Evolutionary conservation across 2,329 filamentous ascomycete genomes (phyloP), one percentile per base, ranked within the genome.

Genomic region (Sarocladium brachiariae): DNA sequence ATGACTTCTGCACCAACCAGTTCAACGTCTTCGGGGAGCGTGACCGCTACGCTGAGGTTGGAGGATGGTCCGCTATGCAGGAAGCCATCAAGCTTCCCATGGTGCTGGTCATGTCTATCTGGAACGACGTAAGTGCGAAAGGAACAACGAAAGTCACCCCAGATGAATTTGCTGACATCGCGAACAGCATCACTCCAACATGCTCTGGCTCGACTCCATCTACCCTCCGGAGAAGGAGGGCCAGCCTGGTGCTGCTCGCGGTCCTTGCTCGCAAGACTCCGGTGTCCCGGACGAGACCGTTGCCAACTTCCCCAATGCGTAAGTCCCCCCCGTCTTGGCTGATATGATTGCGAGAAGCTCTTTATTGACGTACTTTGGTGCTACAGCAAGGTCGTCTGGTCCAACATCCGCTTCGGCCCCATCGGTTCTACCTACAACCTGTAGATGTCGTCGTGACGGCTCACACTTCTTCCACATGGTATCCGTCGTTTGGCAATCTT

Each of bases 131-230:
- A 53, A 54, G 61, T 59, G n/a, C 33, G 25, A 5, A 10, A 3
- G 16, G 1, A 7, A 4, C 19, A 2, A 9, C 16, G 14, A 21
- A 31, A 10, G 35, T 34, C 16, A 31, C 10, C 4, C 14, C 25
- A 31, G 10, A 27, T 2, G 21, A 16, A 39, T 19, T 25, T n/a
- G 50, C 46, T 53, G 39, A 51, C 43, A 23, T 9, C 2, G 2
- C 14, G 33, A 38, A 16, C 25, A 53, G 55, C 76, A 84, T 64
- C 66, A 74, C 51, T 69, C 76, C 59, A 74, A 82, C 67, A 86
- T 87, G 81, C 75, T 83, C 58, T 87, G 83, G 84, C 76, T 87
- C 57, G 83, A 87, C 70, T 76, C 74, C 54, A 73, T 67, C 61
- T 83, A 76, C 69, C 81, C 81, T 24, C 55, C 53, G 14, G 60